Percentiles rank a stretch among this genome's conserved stretches.
phyloP scores from a whole-genome alignment of 1,139 yeast genomes.

The Yamadazyma aaseri region DNA sequence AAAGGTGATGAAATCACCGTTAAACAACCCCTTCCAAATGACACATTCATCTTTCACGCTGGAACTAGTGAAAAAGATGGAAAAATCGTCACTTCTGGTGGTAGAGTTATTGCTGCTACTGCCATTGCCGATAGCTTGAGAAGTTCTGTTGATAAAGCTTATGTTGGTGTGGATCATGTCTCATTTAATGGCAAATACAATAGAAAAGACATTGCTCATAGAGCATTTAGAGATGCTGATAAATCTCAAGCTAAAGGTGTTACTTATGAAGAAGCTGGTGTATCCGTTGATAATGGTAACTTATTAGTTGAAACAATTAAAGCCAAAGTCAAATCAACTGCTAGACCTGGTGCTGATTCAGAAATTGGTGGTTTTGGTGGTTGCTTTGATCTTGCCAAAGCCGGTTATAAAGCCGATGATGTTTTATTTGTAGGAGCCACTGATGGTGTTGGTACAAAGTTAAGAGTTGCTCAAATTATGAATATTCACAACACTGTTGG shows the following conservation, averaged over 20 bases:
- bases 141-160: conserved; percentile 83
- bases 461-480: conserved; percentile 89
- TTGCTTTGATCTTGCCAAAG: conserved; percentile 81
- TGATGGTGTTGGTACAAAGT: conserved; percentile 98
- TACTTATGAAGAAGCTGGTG: conserved; percentile 94
- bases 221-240: conserved; percentile 72
- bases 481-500: conserved; percentile 94
- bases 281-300: conserved; percentile 94
- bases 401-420: conserved; percentile 75
- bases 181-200: conserved; percentile 72
- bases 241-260: conserved; percentile 37
- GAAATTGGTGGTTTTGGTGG: conserved; percentile 99
- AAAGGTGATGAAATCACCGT: conserved; percentile 86
- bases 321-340: conserved; percentile 88
- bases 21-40: conserved; percentile 43
- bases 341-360: conserved; percentile 95
- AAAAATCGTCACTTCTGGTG: conserved; percentile 81
- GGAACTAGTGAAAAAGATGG: conserved; percentile 69
- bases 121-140: conserved; percentile 75
- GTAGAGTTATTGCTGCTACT: conserved; percentile 94
- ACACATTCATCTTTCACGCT: conserved; percentile 87
- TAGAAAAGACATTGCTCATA: conserved; percentile 93
- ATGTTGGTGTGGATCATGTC: conserved; percentile 77
- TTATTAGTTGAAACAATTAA: conserved; percentile 86
- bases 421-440: conserved; percentile 95